phyloP scores from a whole-genome alignment of 306 rosid species.

The Cicer chorassanicum region DNA sequence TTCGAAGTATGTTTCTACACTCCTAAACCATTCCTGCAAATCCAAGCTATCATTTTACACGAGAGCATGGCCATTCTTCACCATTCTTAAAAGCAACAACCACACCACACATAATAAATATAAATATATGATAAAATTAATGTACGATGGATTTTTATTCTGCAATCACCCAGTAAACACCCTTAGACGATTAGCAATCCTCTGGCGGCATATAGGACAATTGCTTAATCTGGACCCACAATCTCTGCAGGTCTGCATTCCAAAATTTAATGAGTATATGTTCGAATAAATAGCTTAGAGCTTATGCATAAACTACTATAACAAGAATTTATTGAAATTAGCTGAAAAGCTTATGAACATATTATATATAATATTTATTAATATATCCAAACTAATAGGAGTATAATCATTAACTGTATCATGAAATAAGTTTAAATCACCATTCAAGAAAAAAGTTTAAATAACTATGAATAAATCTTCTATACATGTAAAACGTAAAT shows the following conservation, averaged over 20 bases:
- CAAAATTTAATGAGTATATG: neutral
- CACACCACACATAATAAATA: neutral
- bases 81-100: constrained; percentile 7
- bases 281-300: neutral
- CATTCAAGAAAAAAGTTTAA: neutral
- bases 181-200: constrained; percentile 73
- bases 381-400: neutral
- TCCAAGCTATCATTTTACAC: constrained; percentile 8
- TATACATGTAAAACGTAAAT: constrained; percentile 20
- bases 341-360: neutral
- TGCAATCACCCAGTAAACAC: constrained; percentile 62
- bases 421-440: neutral
- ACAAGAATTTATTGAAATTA: neutral
- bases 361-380: neutral
- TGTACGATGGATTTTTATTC: constrained; percentile 4
- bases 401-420: too few species aligned
- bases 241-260: constrained; percentile 75
- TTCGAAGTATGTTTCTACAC: neutral
- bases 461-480: neutral
- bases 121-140: neutral
- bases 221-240: constrained; percentile 68
- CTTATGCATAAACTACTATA: neutral
- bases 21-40: constrained; percentile 27
- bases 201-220: constrained; percentile 81
- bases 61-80: constrained; percentile 26